Percentiles rank a stretch among this genome's conserved stretches.
Conservation (phyloP, 768 basidiomycete species). For the Dentipellis fragilis region DNA sequence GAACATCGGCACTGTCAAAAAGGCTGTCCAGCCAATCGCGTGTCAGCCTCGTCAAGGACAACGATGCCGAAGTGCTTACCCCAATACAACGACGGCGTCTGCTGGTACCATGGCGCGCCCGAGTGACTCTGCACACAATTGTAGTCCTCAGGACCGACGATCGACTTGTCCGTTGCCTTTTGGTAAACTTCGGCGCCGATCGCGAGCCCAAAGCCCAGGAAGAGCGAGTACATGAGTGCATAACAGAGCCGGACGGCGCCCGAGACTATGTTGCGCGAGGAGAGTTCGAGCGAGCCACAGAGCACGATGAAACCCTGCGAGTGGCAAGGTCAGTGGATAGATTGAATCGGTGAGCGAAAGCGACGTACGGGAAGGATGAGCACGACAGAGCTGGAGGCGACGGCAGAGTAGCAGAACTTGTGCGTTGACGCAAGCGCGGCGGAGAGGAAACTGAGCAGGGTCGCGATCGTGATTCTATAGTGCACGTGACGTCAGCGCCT, state of each 20-base stretch:
- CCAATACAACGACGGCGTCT: slow-evolving; percentile 63
- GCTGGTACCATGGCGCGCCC: slow-evolving; percentile 63
- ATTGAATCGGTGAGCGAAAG: neutral
- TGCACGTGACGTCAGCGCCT: slow-evolving; percentile 3
- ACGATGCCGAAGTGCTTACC: slow-evolving; percentile 29
- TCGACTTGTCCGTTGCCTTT: slow-evolving; percentile 34
- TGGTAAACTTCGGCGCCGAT: slow-evolving; percentile 67
- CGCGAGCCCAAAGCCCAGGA: slow-evolving; percentile 72
- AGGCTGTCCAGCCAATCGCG: slow-evolving; percentile 31
- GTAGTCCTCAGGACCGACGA: slow-evolving; percentile 50
- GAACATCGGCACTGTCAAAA: slow-evolving; percentile 63
- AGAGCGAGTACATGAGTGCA: slow-evolving; percentile 68
- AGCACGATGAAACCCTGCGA: slow-evolving; percentile 57
- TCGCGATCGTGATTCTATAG: slow-evolving; percentile 65
- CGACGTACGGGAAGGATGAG: slow-evolving; percentile 63
- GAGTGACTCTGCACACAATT: slow-evolving; percentile 48
- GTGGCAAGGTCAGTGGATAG: neutral
- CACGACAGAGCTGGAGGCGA: slow-evolving; percentile 69
- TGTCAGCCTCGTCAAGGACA: too few species aligned
- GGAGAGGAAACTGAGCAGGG: slow-evolving; percentile 68
- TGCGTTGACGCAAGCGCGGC: slow-evolving; percentile 61
- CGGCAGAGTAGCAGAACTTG: slow-evolving; percentile 73
- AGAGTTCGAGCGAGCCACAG: slow-evolving; percentile 65
- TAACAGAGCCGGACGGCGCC: slow-evolving; percentile 82
- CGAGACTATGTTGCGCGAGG: slow-evolving; percentile 71